Percentiles rank a stretch among this genome's conserved stretches.
phyloP scores from a whole-genome alignment of 2,329 filamentous ascomycete species.

The Fonsecaea multimorphosa region DNA sequence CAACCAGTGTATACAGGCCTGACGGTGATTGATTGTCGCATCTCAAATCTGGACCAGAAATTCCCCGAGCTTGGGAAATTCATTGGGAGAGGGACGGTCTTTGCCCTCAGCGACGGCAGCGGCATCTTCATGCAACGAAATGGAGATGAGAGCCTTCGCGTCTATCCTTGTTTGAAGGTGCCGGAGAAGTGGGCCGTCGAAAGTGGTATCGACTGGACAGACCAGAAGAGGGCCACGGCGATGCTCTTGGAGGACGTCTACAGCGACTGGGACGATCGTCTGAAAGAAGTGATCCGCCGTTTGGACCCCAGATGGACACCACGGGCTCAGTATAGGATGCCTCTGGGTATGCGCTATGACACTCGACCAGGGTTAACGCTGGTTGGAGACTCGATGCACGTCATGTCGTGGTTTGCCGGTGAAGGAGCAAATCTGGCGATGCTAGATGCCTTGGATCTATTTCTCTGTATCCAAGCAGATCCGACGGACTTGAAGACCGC shows the following conservation, averaged over 20 bases:
- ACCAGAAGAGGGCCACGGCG: not conserved
- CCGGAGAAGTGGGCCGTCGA: conserved; percentile 10
- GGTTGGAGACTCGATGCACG: conserved; percentile 7
- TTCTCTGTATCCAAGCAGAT: not conserved
- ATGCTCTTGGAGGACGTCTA: conserved; percentile 1
- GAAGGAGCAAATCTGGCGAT: conserved; percentile 13
- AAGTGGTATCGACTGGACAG: conserved; percentile 3
- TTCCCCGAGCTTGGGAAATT: not conserved
- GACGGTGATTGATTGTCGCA: conserved; percentile 5
- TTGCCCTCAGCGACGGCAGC: conserved; percentile 1
- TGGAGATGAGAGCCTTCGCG: conserved; percentile 21
- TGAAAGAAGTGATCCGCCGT: conserved; percentile 3
- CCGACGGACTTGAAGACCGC: not conserved
- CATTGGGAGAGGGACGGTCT: not conserved
- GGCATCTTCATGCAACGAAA: conserved; percentile 9
- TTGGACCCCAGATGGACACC: conserved; percentile 7
- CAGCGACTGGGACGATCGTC: conserved; percentile 6
- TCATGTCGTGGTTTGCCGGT: conserved; percentile 15
- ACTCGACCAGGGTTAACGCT: not conserved
- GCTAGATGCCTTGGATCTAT: conserved; percentile 9
- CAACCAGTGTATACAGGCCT: conserved; percentile 38
- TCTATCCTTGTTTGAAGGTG: conserved; percentile 21
- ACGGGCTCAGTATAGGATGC: conserved; percentile 10
- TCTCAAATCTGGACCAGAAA: not conserved
- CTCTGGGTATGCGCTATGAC: conserved; percentile 4